phyloP scores from a whole-genome alignment of 495 filamentous ascomycete genomes.

The Neurospora sp. region DNA sequence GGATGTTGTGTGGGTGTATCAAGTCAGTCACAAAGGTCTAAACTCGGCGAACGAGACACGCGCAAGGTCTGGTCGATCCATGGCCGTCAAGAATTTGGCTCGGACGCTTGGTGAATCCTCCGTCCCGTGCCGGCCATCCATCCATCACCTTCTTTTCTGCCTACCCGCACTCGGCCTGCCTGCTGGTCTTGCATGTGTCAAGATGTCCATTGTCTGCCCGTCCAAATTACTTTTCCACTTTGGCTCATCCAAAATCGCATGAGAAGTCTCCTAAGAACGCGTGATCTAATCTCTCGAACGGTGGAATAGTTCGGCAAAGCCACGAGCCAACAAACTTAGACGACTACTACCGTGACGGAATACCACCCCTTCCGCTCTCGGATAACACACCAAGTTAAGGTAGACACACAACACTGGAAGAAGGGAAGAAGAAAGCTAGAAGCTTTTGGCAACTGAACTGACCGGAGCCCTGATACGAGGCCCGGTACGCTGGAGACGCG shows the following conservation, averaged over 20 bases:
- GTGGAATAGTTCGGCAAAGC: neutral
- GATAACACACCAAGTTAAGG: neutral
- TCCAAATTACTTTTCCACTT: neutral
- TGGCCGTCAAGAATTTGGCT: neutral
- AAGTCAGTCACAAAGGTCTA: neutral
- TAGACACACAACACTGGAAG: neutral
- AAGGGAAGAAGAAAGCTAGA: neutral
- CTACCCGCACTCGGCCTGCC: neutral
- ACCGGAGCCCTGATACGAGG: neutral
- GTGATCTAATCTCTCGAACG: neutral
- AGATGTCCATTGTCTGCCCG: neutral
- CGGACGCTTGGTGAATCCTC: neutral
- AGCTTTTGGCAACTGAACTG: neutral
- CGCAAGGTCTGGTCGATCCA: neutral
- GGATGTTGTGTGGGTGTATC: neutral
- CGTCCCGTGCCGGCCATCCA: neutral
- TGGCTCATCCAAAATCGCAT: neutral
- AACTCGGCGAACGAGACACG: neutral
- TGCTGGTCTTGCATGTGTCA: neutral
- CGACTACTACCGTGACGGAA: neutral
- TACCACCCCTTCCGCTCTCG: neutral
- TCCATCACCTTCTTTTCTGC: neutral
- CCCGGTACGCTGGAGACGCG: neutral
- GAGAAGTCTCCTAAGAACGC: neutral
- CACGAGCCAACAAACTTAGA: neutral